A percentile compares a stretch with the other conserved stretches of the same genome.
Conservation (phyloP, 257 asterid genomes). For the Primulina eburnea region DNA sequence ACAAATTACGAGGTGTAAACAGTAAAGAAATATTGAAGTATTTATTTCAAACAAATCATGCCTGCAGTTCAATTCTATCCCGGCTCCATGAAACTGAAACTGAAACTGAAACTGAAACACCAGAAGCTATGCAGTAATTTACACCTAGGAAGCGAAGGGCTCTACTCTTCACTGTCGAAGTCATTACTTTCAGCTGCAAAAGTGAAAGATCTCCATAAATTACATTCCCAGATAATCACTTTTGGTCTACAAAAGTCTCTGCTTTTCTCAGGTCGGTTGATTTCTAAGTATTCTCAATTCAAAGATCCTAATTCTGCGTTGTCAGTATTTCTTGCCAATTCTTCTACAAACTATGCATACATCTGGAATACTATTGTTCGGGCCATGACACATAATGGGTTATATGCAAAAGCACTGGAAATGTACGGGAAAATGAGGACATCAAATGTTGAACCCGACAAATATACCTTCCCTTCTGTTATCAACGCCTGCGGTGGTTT, state of each 20-base stretch:
- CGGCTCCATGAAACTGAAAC: slow-evolving; percentile 26
- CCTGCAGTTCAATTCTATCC: not conserved
- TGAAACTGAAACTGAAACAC: slow-evolving; percentile 23
- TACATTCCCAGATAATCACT: slow-evolving; percentile 50
- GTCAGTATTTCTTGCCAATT: slow-evolving; percentile 39
- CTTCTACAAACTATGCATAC: slow-evolving; percentile 31
- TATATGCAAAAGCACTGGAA: slow-evolving; percentile 47
- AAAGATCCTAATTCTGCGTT: slow-evolving; percentile 49
- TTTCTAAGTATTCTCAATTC: slow-evolving; percentile 63
- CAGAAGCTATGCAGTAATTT: not conserved
- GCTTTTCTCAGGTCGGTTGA: slow-evolving; percentile 57
- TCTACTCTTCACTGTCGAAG: slow-evolving; percentile 47
- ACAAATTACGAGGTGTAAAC: not conserved
- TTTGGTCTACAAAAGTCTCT: slow-evolving; percentile 47
- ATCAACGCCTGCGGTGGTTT: slow-evolving; percentile 64
- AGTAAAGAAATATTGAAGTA: not conserved
- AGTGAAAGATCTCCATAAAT: slow-evolving; percentile 41
- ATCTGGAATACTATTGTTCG: slow-evolving; percentile 70
- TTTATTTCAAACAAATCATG: not conserved
- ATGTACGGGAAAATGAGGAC: slow-evolving; percentile 56
- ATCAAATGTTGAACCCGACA: slow-evolving; percentile 48
- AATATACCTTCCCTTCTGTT: slow-evolving; percentile 72
- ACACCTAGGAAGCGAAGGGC: slow-evolving; percentile 10
- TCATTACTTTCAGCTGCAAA: slow-evolving; percentile 42
- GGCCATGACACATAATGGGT: slow-evolving; percentile 66